Conservation (phyloP, 352 stramenopile genomes). For the Phytopythium delawarense region DNA sequence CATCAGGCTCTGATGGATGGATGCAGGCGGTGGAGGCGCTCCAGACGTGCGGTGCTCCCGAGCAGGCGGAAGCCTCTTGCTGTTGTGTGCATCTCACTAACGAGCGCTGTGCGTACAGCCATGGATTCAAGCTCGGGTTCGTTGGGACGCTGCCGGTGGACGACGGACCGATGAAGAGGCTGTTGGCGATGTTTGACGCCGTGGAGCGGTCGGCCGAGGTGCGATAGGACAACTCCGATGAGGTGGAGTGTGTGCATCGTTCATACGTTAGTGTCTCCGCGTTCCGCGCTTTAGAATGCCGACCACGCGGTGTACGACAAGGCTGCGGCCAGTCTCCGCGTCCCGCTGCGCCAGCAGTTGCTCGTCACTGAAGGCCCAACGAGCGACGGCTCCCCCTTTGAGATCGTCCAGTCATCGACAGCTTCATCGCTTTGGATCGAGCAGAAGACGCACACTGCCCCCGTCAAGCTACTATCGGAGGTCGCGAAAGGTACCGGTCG, state of each 20-base stretch:
- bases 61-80: background rate
- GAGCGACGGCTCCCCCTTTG: background rate
- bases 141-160: slow-evolving; percentile 16
- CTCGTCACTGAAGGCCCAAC: background rate
- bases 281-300: background rate
- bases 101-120: slow-evolving; percentile 8
- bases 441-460: background rate
- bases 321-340: background rate
- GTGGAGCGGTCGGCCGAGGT: background rate
- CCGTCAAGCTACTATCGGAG: slow-evolving; percentile 8
- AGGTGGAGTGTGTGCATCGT: background rate
- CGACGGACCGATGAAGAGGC: background rate
- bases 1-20: background rate
- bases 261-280: background rate
- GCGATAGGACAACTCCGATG: background rate
- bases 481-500: slow-evolving; percentile 14
- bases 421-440: background rate
- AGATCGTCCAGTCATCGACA: background rate
- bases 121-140: slow-evolving; percentile 32
- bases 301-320: background rate
- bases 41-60: slow-evolving; percentile 13
- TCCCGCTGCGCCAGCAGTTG: slow-evolving; percentile 4
- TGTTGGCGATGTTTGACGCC: slow-evolving; percentile 19
- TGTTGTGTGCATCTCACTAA: background rate
- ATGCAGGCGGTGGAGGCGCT: slow-evolving; percentile 21